A percentile compares a stretch with the other conserved stretches of the same genome.
Conservation (phyloP, 2,329 filamentous ascomycete genomes). For the Calonectria pseudoreteaudii region DNA sequence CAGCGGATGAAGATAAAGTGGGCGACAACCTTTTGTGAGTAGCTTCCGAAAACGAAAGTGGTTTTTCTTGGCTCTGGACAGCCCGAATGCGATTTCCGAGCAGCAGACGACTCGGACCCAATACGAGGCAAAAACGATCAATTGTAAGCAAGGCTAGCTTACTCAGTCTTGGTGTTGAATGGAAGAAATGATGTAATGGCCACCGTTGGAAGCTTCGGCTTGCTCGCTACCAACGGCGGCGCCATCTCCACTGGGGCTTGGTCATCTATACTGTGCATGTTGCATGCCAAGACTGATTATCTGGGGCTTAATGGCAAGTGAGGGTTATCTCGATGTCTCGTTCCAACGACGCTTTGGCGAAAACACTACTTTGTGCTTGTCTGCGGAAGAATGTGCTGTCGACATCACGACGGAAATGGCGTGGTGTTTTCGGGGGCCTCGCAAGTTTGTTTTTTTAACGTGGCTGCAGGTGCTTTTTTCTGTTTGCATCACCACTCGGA, state of each 20-base stretch:
- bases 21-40: neutral
- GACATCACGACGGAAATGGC: constrained; percentile 1
- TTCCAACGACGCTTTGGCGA: neutral
- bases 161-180: constrained; percentile 16
- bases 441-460: constrained; percentile 1
- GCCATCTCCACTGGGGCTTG: constrained; percentile 38
- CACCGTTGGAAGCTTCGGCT: constrained; percentile 23
- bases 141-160: constrained; percentile 20
- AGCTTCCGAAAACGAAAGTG: neutral
- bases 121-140: neutral
- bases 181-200: constrained; percentile 37
- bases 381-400: neutral
- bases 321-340: neutral
- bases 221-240: constrained; percentile 22
- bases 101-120: too few relatives aligned
- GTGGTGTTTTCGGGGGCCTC: neutral
- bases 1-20: constrained; percentile 1
- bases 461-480: neutral
- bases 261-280: constrained; percentile 4
- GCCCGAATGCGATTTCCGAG: constrained; percentile 18
- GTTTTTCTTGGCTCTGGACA: too few relatives aligned
- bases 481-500: neutral
- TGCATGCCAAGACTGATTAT: constrained; percentile 8
- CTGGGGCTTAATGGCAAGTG: neutral
- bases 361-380: neutral